Base-by-base conservation (phyloP, 345 rosid genomes). In the Balakata baccata region DNA sequence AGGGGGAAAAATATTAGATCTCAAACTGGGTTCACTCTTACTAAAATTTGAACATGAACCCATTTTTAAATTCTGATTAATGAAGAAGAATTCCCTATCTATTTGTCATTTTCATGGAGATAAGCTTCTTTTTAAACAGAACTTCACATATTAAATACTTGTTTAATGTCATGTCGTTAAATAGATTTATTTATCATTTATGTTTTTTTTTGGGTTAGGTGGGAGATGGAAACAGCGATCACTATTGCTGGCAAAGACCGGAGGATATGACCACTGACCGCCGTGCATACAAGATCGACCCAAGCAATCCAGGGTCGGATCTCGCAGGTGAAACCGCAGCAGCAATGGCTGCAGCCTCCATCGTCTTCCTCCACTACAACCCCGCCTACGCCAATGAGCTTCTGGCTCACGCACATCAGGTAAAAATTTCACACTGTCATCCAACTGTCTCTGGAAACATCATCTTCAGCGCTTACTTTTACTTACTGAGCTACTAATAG, bases 211-310 rank as follows among this genome's bases (percentile, higher is more conserved):
- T 14, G 12, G 72, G 54, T 75, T 77, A 94, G 98, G 98, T 92
- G 20, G 99, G 98, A 71, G 99, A 95, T 75, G 99, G 99, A 8
- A 87, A 91, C 88, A 95, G 86, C 71, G 99, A 95, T 84, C 98
- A 95, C 74, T 89, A 89, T 86, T 95, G 99, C 77, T 95, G 99
- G 99, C 99, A 95, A 85, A 87, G 98, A 77, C 99, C 99, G 12
- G 99, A 95, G 86, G 99, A 95, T 57, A 95, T 95, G 99, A 91
- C 97, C 62, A 95, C 99, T 3, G 97, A 91, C 84, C 82, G 99
- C 20, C 86, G 71, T n/a, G 99, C 98, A 22, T 95, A 95, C 84
- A 79, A 82, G 89, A 80, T 95, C 61, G 96, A 92, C 82, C 89
- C 92, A 5, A 91, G 89, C 67, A 95, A 93, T 77, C 99, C 99